Conservation (phyloP, 1,284 basidiomycete species). For the Entoloma clypeatum region DNA sequence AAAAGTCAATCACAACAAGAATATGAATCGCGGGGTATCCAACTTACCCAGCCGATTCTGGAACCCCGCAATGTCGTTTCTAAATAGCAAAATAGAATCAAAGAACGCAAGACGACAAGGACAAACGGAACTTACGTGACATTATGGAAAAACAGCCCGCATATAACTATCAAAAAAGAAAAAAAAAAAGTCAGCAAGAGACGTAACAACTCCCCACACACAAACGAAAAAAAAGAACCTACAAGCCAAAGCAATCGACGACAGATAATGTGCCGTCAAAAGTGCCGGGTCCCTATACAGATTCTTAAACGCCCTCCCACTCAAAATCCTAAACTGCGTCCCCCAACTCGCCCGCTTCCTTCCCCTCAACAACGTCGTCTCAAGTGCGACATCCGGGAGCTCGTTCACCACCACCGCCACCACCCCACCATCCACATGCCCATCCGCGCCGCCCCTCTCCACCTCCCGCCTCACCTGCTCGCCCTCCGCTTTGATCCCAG, state of each 20-base stretch:
- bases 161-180: constrained; percentile 54
- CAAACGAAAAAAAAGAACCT: constrained; percentile 28
- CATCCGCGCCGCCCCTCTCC: constrained; percentile 20
- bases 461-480: constrained; percentile 40
- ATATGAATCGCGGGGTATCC: neutral
- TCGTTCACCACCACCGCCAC: constrained; percentile 34
- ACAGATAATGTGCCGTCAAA: constrained; percentile 86
- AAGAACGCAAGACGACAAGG: neutral
- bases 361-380: constrained; percentile 67
- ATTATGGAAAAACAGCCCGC: constrained; percentile 78
- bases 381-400: constrained; percentile 61
- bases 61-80: constrained; percentile 91
- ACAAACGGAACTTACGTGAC: constrained; percentile 50
- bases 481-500: constrained; percentile 63
- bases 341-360: constrained; percentile 82
- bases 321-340: constrained; percentile 91
- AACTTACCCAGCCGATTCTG: constrained; percentile 76
- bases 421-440: constrained; percentile 28
- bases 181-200: constrained; percentile 6
- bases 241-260: constrained; percentile 81
- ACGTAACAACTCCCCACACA: no score
- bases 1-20: constrained; percentile 1
- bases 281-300: constrained; percentile 91
- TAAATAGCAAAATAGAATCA: constrained; percentile 27
- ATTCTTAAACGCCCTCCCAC: constrained; percentile 98